phyloP scores from a whole-genome alignment of 176 grass and related monocot species.

The Triticum timopheevii region DNA sequence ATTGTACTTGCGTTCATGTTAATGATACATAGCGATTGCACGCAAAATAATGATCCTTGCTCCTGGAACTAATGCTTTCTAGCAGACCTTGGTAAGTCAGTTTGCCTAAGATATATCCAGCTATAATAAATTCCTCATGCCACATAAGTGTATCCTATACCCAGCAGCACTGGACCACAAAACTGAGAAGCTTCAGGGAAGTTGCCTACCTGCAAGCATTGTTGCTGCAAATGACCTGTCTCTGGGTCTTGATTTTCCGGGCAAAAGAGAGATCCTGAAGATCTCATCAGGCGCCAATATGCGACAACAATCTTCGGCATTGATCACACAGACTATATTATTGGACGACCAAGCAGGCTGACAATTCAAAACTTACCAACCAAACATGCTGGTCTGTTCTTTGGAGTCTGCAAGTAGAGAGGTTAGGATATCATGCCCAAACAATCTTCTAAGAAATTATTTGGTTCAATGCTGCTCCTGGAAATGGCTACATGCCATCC shows the following conservation, averaged over 20 bases:
- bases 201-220: not conserved
- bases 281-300: not conserved
- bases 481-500: not conserved
- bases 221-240: not conserved
- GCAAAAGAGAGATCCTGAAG: not conserved
- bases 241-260: not conserved
- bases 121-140: not conserved
- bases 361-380: not conserved
- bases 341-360: conserved; percentile 12
- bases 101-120: not conserved
- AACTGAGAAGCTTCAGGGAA: conserved; percentile 33
- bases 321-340: not conserved
- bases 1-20: not conserved
- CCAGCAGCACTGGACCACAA: conserved; percentile 4
- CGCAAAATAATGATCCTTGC: not conserved
- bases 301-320: not conserved
- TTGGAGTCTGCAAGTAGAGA: not conserved
- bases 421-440: not conserved
- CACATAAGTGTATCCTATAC: not conserved
- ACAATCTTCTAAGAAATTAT: not conserved
- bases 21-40: not conserved
- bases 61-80: not conserved
- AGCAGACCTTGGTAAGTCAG: not conserved
- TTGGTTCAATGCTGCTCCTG: not conserved
- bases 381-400: not conserved